Evolutionary conservation across 345 rosid genomes (phyloP).

Genomic region (Cardiospermum halicacabum): DNA sequence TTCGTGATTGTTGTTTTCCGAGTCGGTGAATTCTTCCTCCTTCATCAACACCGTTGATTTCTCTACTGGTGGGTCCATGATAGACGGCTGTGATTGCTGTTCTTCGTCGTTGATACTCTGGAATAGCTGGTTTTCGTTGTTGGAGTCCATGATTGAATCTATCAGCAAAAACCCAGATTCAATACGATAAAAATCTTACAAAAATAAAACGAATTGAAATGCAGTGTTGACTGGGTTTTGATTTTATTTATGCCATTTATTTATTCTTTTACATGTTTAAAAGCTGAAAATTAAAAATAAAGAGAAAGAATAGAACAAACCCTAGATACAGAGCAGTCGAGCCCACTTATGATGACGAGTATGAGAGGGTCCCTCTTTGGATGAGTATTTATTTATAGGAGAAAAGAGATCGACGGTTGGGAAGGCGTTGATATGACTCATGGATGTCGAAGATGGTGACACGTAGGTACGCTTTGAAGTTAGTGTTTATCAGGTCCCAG

Average conservation of each 20-base stretch:
- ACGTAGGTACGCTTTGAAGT: neutral
- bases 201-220: neutral
- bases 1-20: slow-evolving; percentile 19
- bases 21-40: slow-evolving; percentile 30
- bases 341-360: slow-evolving; percentile 29
- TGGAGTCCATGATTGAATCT: slow-evolving; percentile 25
- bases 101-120: neutral
- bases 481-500: no score
- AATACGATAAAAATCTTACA: neutral
- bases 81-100: slow-evolving; percentile 22
- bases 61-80: slow-evolving; percentile 22
- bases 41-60: slow-evolving; percentile 28
- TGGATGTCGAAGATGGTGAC: neutral
- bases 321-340: slow-evolving; percentile 25
- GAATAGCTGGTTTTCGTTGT: slow-evolving; percentile 15
- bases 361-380: slow-evolving; percentile 29
- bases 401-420: slow-evolving; percentile 25
- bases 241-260: neutral
- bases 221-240: slow-evolving; percentile 13
- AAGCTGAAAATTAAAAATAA: neutral
- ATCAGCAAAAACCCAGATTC: neutral
- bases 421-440: neutral
- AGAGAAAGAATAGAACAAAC: slow-evolving; percentile 16
- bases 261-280: neutral
- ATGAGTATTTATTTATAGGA: slow-evolving; percentile 13